Conservation (phyloP, 2,329 filamentous ascomycete species). For the Aureobasidium leucospermi region DNA sequence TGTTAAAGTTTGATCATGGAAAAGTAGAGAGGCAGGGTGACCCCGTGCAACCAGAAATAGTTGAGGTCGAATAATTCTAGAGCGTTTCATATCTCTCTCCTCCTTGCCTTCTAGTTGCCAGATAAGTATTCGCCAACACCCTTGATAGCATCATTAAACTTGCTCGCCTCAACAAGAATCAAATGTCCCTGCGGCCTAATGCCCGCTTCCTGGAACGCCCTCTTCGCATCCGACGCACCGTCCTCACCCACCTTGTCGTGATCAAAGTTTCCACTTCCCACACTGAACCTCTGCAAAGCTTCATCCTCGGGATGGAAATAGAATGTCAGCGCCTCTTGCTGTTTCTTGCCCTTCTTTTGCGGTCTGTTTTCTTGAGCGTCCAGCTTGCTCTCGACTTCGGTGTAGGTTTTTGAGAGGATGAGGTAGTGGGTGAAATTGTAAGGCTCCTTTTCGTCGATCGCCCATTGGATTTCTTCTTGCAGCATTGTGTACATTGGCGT, state of each 20-base stretch:
- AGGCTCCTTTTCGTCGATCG: conserved; percentile 82
- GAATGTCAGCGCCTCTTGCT: conserved; percentile 53
- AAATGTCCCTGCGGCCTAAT: conserved; percentile 77
- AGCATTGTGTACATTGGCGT: conserved; percentile 95
- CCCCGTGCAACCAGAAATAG: too few species aligned
- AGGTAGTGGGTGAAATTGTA: conserved; percentile 93
- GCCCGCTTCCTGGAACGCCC: conserved; percentile 89
- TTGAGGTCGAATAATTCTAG: too few species aligned
- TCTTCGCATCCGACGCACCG: conserved; percentile 78
- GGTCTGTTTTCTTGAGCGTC: conserved; percentile 57
- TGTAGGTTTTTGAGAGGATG: conserved; percentile 85
- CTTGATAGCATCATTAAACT: conserved; percentile 69
- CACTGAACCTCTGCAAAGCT: conserved; percentile 68
- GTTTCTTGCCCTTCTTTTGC: conserved; percentile 56
- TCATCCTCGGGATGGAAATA: conserved; percentile 98
- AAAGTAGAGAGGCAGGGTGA: too few species aligned
- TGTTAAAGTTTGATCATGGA: too few species aligned
- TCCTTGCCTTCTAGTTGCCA: neutral
- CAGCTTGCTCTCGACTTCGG: conserved; percentile 74
- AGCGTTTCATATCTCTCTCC: neutral
- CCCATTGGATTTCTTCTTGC: conserved; percentile 80
- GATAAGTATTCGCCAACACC: conserved; percentile 65
- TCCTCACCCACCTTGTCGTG: conserved; percentile 75
- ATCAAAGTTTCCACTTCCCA: conserved; percentile 62
- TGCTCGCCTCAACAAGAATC: conserved; percentile 75